Base-by-base conservation (phyloP, 305 asterid genomes). In the Fraxinus xanthoxyloides region DNA sequence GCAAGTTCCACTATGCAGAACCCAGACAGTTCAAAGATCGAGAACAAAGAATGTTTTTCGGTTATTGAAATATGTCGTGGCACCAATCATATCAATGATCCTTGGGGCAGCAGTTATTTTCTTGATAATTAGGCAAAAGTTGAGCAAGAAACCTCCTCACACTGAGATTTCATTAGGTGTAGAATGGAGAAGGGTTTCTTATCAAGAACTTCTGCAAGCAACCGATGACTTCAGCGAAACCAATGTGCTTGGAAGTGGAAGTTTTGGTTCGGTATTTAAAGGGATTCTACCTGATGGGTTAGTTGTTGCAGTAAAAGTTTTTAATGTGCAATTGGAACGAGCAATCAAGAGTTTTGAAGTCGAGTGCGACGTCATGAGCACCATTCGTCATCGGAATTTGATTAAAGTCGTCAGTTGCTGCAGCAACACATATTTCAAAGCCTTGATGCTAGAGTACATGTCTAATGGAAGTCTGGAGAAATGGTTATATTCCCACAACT, bases 251-350 rank as follows among this genome's bases (percentile, higher is more conserved):
- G 92, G 92, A 38, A 78, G 12, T 4, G 92, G 92, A 30, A 56
- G 89, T 31, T 87, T 86, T 40, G 90, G 91, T 5, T 70, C 86
- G 0, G 89, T 86, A 1, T 90, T 79, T 67, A 82, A 73, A 72
- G 92, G 85, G 15, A 72, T 9, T 4, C 89, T 88, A 26, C 38
- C 81, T 3, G 84, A 87, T 74, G 91, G 87, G 5, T 72, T 70
- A 21, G 35, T 6, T 75, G 77, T 86, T 0, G 92, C 90, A 5
- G 89, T 88, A 2, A 89, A 87, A 80, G 89, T 88, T 12, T 87
- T 89, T 69, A 85, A 89, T 54, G 7, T 65, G 38, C 61, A 81
- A 23, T 4, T 36, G 2, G 86, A 85, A 76, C 54, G 82, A 78
- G 86, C 82, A 0, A 5, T 7, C 63, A 76, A 82, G 80, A 87